Evolutionary conservation across 495 filamentous ascomycete genomes (phyloP).

Genomic region (Neurospora intermedia): DNA sequence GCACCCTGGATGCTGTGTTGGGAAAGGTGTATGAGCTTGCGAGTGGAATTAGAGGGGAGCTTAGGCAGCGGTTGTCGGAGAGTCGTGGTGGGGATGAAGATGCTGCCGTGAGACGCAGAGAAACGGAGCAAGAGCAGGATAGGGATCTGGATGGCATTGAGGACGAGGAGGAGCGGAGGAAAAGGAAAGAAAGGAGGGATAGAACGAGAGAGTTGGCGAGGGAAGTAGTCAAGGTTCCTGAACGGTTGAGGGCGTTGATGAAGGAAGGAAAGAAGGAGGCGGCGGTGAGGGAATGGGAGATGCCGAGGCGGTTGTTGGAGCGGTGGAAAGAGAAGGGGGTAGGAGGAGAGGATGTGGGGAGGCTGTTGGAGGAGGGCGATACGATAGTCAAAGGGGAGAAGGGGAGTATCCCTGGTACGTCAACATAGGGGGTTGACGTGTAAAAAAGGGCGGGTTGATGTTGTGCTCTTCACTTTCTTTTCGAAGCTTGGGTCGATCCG

Average conservation of each 20-base stretch:
- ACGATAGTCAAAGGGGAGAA: slow-evolving; percentile 27
- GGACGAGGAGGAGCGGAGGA: slow-evolving; percentile 45
- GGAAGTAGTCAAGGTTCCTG: slow-evolving; percentile 44
- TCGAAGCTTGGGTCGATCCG: background rate
- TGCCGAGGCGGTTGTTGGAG: slow-evolving; percentile 39
- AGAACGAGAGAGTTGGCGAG: slow-evolving; percentile 39
- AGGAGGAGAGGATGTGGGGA: slow-evolving; percentile 37
- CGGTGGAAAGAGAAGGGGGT: slow-evolving; percentile 41
- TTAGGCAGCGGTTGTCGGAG: slow-evolving; percentile 34
- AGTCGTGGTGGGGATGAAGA: slow-evolving; percentile 2
- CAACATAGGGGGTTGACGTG: background rate
- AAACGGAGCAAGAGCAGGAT: background rate
- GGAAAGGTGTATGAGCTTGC: slow-evolving; percentile 73
- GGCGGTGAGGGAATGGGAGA: slow-evolving; percentile 48
- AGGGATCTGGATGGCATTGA: slow-evolving; percentile 24
- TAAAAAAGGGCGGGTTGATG: background rate
- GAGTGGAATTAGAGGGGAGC: slow-evolving; percentile 44
- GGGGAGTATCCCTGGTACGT: background rate
- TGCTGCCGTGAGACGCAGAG: background rate
- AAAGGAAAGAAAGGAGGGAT: slow-evolving; percentile 38
- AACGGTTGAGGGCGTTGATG: slow-evolving; percentile 53
- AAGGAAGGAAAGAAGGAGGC: slow-evolving; percentile 51
- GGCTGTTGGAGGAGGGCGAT: slow-evolving; percentile 43
- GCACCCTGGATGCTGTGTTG: slow-evolving; percentile 67
- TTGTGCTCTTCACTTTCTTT: background rate